Base-by-base conservation (phyloP, 805 yeast species). In the Myxozyma neotropica region DNA sequence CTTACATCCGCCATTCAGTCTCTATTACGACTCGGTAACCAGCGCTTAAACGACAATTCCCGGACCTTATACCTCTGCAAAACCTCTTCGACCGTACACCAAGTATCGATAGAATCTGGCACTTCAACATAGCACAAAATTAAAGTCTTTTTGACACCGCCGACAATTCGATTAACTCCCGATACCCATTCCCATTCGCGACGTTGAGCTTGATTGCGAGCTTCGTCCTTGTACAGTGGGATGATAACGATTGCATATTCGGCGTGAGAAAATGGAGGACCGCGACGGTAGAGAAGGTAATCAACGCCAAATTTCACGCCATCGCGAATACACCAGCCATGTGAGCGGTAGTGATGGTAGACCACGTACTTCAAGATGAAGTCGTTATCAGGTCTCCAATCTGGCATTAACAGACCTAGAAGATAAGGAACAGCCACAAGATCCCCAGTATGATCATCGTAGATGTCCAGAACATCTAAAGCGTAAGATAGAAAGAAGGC, bases 231-330 rank as follows among this genome's bases (percentile, higher is more conserved):
- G 46, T 72, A 72, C 45, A 75, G 73, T 1, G 81, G 78, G 27
- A 83, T 59, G 4, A 88, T 75, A 47, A 81, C 69, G 2, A 89
- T 75, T 5, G 93, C 89, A 72, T 83, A 89, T 70, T 91, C 96
- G 0, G 99, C 97, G 71, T 94, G 99, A 52, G 87, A 84, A 71
- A 92, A 90, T 1, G 97, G 97, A 7, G 98, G 99, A 0, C 99
- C 99, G 58, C 93, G 78, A 55, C 86, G 83, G 72, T 94, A 94
- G 4, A 94, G 77, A 7, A 94, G 74, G 72, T 77, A 87, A 68
- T 92, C 95, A n/a, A 88, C 81, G 1, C 97, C 96, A 72, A 94
- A 94, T 72, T 94, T 94, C 57, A 91, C 82, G 0, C 98, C 99
- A 0, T 92, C 83, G 59, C 95, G 79, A 1, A 87, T 94, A 76